Conservation (phyloP, 2,329 filamentous ascomycete species). For the Nemania sp. region DNA sequence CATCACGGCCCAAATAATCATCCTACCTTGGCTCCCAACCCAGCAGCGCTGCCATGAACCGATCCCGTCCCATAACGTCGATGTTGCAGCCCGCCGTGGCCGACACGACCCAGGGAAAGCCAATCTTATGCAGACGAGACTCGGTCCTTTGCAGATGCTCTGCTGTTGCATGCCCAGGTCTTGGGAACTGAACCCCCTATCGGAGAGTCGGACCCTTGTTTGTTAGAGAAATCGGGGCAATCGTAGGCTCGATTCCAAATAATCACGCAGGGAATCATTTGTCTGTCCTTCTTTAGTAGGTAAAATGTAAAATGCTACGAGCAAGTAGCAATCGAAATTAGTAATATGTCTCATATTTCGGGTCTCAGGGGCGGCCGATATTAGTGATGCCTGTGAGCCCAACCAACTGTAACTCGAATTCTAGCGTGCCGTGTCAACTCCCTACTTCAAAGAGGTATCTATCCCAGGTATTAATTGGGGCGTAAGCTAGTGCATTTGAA, state of each 20-base stretch:
- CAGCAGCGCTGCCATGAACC: slow-evolving; percentile 23
- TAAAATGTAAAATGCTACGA: too few species aligned
- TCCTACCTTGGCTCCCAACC: slow-evolving; percentile 8
- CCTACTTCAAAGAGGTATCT: too few species aligned
- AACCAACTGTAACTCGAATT: too few species aligned
- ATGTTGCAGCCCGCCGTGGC: slow-evolving; percentile 23
- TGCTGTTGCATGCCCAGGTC: slow-evolving; percentile 11
- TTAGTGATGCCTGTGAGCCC: too few species aligned
- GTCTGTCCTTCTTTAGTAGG: not conserved
- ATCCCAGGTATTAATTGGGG: too few species aligned
- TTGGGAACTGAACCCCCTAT: slow-evolving; percentile 1
- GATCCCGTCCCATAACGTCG: slow-evolving; percentile 23
- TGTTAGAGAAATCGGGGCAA: not conserved
- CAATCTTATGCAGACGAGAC: slow-evolving; percentile 9
- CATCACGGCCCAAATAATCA: slow-evolving; percentile 11
- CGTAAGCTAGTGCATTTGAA: too few species aligned
- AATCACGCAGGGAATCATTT: not conserved
- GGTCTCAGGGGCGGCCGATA: too few species aligned
- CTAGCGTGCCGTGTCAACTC: too few species aligned
- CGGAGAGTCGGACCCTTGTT: not conserved
- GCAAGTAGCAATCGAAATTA: too few species aligned
- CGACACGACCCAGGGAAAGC: slow-evolving; percentile 7
- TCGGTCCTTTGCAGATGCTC: slow-evolving; percentile 25
- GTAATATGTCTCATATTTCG: too few species aligned
- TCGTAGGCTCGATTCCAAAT: not conserved